Evolutionary conservation across 805 yeast genomes (phyloP), one percentile per base, ranked within the genome.

Genomic region (Ogataea kodamae): DNA sequence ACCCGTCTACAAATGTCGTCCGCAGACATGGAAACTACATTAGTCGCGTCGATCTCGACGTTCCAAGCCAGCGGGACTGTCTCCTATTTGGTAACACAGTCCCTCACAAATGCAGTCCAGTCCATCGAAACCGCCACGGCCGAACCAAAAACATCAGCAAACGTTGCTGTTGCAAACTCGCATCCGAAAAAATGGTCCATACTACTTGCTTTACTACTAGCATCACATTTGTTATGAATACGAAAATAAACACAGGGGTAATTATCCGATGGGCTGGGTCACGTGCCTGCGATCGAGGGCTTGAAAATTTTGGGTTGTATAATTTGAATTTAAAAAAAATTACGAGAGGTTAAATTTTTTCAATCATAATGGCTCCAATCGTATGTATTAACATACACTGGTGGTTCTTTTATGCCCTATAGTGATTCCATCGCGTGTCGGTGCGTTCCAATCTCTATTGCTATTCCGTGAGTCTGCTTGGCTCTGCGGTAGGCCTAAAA

Each of bases 291-390:
- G 1, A 5, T 3, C 3, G 15, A 19, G 39, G 41, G 42, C 17
- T 28, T 28, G 21, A 27, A 17, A 19, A 24, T 16, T 25, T 20
- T n/a, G n/a, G 19, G 5, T 12, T n/a, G n/a, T n/a, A n/a, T n/a
- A n/a, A n/a, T n/a, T n/a, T 11, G 28, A 22, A 17, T 8, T 15
- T 9, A 32, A 36, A 31, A 25, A 39, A 37, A 27, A 13, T 24
- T 19, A 12, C 6, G 20, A 11, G 22, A 5, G 15, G 9, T 9
- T 7, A n/a, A n/a, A 14, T 20, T 25, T 26, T 27, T 30, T 34
- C 18, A 19, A 26, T 23, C 39, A 50, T 30, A 49, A 58, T 58
- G 63, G 63, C 63, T 50, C 63, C 63, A 58, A 55, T 58, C 38
- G 63, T 58, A 58, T 43, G 63, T 58, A 41, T 40, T 28, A 4